Conservation (phyloP, 2,329 filamentous ascomycete genomes). For the Aspergillus pseudoterreus region DNA sequence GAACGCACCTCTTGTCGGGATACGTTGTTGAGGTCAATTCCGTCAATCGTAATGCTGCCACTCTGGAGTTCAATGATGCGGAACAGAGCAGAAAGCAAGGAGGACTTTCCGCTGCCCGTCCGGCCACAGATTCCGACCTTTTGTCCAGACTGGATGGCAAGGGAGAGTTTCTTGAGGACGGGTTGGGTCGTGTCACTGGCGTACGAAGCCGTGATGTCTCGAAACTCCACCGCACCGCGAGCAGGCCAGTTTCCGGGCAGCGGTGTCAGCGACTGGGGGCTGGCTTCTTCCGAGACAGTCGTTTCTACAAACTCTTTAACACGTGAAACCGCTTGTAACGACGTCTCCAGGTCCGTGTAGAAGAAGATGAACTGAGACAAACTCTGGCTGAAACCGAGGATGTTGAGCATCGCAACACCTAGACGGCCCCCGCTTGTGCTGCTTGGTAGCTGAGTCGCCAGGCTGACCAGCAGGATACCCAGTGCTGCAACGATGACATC, state of each 20-base stretch:
- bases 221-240: neutral
- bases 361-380: neutral
- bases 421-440: neutral
- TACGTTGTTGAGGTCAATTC: neutral
- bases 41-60: neutral
- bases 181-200: neutral
- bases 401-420: conserved; percentile 3
- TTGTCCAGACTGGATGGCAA: conserved; percentile 16
- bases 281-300: neutral
- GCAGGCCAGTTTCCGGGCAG: neutral
- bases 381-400: conserved; percentile 3
- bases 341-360: conserved; percentile 4
- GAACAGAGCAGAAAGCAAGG: conserved; percentile 17
- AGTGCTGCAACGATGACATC: conserved; percentile 36
- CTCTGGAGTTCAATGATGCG: conserved; percentile 22
- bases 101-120: conserved; percentile 11
- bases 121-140: conserved; percentile 35
- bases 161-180: neutral
- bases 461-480: conserved; percentile 1
- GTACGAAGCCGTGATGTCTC: neutral
- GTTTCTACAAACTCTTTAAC: conserved; percentile 1
- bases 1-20: neutral
- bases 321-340: neutral
- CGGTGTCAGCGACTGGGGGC: neutral
- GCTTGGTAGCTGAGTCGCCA: neutral